Percentiles rank a stretch among this genome's conserved stretches.
phyloP scores from a whole-genome alignment of 345 rosid species.

The Combretum micranthum region DNA sequence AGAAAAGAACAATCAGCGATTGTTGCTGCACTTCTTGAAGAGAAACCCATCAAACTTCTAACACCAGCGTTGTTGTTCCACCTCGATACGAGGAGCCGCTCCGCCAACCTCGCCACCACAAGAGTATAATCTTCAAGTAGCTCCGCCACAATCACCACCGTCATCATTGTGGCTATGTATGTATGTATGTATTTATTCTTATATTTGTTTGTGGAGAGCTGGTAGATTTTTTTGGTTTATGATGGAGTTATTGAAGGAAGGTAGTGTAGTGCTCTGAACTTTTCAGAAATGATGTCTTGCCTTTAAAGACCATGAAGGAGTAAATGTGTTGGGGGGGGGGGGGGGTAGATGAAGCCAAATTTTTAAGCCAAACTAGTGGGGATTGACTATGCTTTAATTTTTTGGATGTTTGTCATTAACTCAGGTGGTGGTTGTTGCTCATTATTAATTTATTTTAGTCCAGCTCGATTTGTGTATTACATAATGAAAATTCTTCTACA shows the following conservation, averaged over 20 bases:
- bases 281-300: too few relatives aligned
- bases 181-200: neutral
- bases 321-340: too few relatives aligned
- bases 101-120: slow-evolving; percentile 12
- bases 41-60: neutral
- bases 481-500: too few relatives aligned
- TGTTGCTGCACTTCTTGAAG: neutral
- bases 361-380: slow-evolving; percentile 1
- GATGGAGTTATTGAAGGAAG: too few relatives aligned
- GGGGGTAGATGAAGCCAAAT: slow-evolving; percentile 5
- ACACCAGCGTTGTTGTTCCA: neutral
- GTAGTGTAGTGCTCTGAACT: too few relatives aligned
- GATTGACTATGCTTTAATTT: too few relatives aligned
- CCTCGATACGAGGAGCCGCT: slow-evolving; percentile 6
- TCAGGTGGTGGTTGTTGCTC: too few relatives aligned
- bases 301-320: neutral
- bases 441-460: too few relatives aligned
- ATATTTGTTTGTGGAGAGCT: neutral
- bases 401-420: too few relatives aligned
- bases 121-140: slow-evolving; percentile 12
- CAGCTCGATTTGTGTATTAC: too few relatives aligned
- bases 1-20: slow-evolving; percentile 10
- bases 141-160: slow-evolving; percentile 15
- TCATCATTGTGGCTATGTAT: slow-evolving; percentile 5
- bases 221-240: neutral